Evolutionary conservation across 23 red algal species (phyloP), one percentile per base, ranked within the genome.

Genomic region (Gracilaria gracilis): DNA sequence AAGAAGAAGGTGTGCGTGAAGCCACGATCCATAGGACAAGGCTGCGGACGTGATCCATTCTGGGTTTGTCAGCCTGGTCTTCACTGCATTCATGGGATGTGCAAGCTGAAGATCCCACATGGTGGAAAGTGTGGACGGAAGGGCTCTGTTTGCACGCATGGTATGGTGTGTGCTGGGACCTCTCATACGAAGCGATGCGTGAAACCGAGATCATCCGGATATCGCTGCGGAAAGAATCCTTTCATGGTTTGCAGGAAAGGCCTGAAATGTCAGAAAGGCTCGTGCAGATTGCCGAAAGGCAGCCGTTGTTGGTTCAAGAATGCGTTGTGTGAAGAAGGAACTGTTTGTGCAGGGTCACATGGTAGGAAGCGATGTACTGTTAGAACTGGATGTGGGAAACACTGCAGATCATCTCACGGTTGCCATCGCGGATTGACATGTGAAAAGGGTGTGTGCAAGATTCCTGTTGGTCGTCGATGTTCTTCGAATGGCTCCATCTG

Each of bases 381-480:
- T 1, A 53, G 66, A 37, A 61, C n/a, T 28, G 55, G 51, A 40
- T 80, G 72, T 79, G 54, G 58, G 9, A 9, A 29, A 6, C 61
- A 24, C 1, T 65, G 27, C 27, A 32, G 61, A 0, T 28, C 27
- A 13, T 65, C 24, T 0, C 27, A 65, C 32, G 61, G 25, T 7
- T 65, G 61, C 32, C 27, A 4, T 12, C 61, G 61, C 23, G 51
- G 70, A 40, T 39, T 80, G 51, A 57, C 21, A 4, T 89, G 86
- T 75, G 83, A 55, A 28, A 57, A 75, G 33, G 83, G 83, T 15
- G n/a, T 74, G 12, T 87, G 83, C 48, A 81, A 58, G 48, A 85
- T 85, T 31, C 57, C n/a, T 9, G 33, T 21, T 37, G 77, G 77
- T 28, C 48, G 77, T 7, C 34, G 16, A 20, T 81, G 77, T 42